Base-by-base conservation (phyloP, 2,329 filamentous ascomycete genomes). In the Aspergillus flavus region DNA sequence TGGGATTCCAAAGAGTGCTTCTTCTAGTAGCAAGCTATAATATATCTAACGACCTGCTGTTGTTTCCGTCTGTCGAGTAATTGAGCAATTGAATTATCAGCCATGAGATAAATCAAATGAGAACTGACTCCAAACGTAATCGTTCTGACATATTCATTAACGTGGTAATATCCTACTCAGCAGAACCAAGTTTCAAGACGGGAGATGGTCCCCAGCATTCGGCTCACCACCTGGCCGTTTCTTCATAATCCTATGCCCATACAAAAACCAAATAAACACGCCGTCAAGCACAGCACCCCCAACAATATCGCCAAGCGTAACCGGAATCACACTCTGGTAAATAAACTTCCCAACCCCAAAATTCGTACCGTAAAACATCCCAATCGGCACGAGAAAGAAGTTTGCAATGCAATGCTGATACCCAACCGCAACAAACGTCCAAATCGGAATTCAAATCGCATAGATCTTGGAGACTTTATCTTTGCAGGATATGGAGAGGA, bases 131-230 rank as follows among this genome's bases (percentile, higher is more conserved):
- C 12, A 36, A 4, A 12, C 12, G 34, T 16, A 36, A 36, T 36
- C 14, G 6, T 7, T 16, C 34, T 36, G 2, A 4, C 34, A 41
- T 10, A n/a, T n/a, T 41, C 39, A n/a, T 41, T 9, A 41, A n/a
- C 6, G 6, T 3, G 6, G 2, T 1, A n/a, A 10, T 1, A n/a
- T n/a, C 9, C 7, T 10, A 9, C 7, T n/a, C 3, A 7, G 2
- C 1, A n/a, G 19, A 41, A 41, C 19, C 6, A n/a, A 19, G 4
- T 36, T n/a, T 41, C 39, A 41, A 41, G 39, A n/a, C 39, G 39
- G 39, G 6, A 41, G 39, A 6, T n/a, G 39, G 16, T 7, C 19
- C 39, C 19, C 3, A 6, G 6, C 10, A n/a, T 9, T 6, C 2
- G 7, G 7, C 16, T 41, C 39, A 19, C 2, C 39, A n/a, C 3